Evolutionary conservation across 2,329 filamentous ascomycete genomes (phyloP), one percentile per base, ranked within the genome.

Genomic region (Taxawa tesnikishii): DNA sequence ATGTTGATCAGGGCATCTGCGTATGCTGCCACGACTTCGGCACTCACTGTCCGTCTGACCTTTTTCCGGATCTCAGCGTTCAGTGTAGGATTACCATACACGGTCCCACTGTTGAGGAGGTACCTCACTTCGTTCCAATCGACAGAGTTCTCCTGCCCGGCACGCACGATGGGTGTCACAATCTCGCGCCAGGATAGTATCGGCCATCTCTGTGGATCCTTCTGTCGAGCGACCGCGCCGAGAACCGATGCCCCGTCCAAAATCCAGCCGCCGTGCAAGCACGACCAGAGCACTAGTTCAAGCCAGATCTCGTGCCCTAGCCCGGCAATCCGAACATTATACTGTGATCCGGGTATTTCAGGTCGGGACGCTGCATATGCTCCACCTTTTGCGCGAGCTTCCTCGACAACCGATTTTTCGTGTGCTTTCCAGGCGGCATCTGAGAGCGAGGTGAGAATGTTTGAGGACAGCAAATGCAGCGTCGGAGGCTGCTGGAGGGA

Each of bases 21-120:
- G 25, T 73, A 60, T 5, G 68, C 65, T 31, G 63, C 55, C 15
- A 75, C 60, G 8, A 76, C 62, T 49, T 78, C 73, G 26, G 59
- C 58, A 43, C 70, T 75, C 43, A 78, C 63, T 0, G 67, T 73
- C 30, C 58, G 51, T 23, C 51, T 49, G 7, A 61, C 55, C 12
- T 30, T 38, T 11, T 28, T 26, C 23, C 32, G 23, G 24, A 46
- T 43, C 18, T 36, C 13, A 33, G 39, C 14, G 23, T 33, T 45
- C 8, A 8, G 8, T 8, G 8, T 23, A n/a, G n/a, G n/a, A 8
- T 23, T n/a, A n/a, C 19, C n/a, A 23, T 8, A 23, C 8, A 8
- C 8, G 8, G 19, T 8, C 19, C 17, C 32, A 14, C 11, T 15
- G 13, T 5, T 29, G 15, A 24, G 26, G 17, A 23, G 15, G 26